Conservation (phyloP, 352 stramenopile species). For the Globisporangium lucens region DNA sequence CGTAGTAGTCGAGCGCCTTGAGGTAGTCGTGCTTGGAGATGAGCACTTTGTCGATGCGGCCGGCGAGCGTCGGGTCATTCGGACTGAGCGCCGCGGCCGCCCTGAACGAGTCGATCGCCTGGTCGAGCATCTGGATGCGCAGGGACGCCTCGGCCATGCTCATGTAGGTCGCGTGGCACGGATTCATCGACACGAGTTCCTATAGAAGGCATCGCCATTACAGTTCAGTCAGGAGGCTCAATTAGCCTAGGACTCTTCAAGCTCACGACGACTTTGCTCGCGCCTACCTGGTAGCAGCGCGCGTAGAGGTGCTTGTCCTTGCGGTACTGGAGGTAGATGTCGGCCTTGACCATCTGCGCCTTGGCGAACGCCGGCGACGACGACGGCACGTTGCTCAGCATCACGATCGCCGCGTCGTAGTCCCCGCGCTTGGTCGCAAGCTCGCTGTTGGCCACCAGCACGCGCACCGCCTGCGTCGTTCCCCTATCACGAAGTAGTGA, state of each 20-base stretch:
- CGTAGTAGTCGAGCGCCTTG: conserved; percentile 93
- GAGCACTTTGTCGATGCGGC: conserved; percentile 87
- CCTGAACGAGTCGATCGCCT: conserved; percentile 78
- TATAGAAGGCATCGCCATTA: not conserved
- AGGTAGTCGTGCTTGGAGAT: conserved; percentile 93
- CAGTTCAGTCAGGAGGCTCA: no score
- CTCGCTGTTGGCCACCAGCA: conserved; percentile 90
- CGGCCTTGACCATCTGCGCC: conserved; percentile 91
- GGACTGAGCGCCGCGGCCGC: conserved; percentile 52
- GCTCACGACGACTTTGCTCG: no score
- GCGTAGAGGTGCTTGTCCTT: conserved; percentile 91
- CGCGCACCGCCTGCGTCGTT: conserved; percentile 85
- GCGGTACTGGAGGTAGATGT: conserved; percentile 90
- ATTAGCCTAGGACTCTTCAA: no score
- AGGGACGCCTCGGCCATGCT: conserved; percentile 92
- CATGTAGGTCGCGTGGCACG: conserved; percentile 69
- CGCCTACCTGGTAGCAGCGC: conserved; percentile 71
- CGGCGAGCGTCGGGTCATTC: conserved; percentile 72
- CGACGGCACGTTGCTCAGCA: conserved; percentile 85
- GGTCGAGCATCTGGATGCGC: conserved; percentile 89
- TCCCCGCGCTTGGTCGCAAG: conserved; percentile 89
- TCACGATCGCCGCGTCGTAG: conserved; percentile 86
- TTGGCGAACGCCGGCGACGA: conserved; percentile 79
- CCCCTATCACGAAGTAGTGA: conserved; percentile 23
- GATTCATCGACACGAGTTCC: conserved; percentile 82